Base-by-base conservation (phyloP, 805 yeast species). In the Wickerhamiella hasegawae region DNA sequence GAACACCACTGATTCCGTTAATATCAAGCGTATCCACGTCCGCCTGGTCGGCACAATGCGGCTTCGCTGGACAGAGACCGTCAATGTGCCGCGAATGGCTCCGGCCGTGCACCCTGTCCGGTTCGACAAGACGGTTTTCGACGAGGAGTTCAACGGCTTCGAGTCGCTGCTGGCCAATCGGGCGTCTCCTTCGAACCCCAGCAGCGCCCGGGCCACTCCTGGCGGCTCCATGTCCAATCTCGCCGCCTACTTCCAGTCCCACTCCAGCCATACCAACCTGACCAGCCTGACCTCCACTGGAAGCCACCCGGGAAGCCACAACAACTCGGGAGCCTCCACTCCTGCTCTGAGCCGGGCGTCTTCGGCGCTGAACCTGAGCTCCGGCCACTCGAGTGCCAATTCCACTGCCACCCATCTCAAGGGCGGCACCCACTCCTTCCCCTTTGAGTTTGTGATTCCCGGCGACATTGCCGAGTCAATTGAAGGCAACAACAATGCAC, bases 401-500 rank as follows among this genome's bases (percentile, higher is more conserved):
- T 15, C 15, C 15, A 6, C 23, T 15, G 32, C 19, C n/a, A 12
- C 32, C 14, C 5, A 18, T 11, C n/a, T 26, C 10, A n/a, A 8
- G 16, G n/a, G 28, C 6, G 97, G 97, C 0, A 80, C 80, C 54
- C 84, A 87, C 51, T 93, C 80, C 49, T 71, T 90, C 47, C 96
- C 97, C 0, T 90, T 90, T 53, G 76, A 76, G 41, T 69, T 87
- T 0, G 66, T 84, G 18, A 51, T 87, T 17, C 94, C 94, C 0
- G 97, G 97, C 1, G 65, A 73, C 26, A 65, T 79, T 31, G 74
- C 83, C 1, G 98, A 90, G 54, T 76, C 92, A 19, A 76, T 90
- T 5, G 94, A 85, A 52, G 95, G 96, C 9, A 62, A 84, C 34
- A 83, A 83, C 2, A 78, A 87, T 34, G 82, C 83, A 20, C 69